These are phyloP conservation scores for Nicotiana paniculata DNA, from an alignment of 257 asterid genomes.

Conservation along the genomic window DNA sequence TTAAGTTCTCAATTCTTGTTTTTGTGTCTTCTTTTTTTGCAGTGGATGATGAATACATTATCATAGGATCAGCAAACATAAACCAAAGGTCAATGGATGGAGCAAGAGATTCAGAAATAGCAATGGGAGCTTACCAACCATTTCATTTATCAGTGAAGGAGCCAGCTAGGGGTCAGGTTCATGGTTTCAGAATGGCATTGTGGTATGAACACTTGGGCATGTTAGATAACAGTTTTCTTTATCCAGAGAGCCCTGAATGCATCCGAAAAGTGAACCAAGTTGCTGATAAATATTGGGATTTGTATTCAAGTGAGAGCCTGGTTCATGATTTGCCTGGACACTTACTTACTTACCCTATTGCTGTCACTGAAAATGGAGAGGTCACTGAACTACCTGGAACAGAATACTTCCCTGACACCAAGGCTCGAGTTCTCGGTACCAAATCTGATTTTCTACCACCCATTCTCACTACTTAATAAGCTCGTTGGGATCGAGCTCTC, in stretches of 20 bases:
- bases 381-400: conserved; percentile 11
- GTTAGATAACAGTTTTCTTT: conserved; percentile 11
- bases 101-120: conserved; percentile 5
- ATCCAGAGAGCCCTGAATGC: conserved; percentile 10
- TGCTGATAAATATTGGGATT: conserved; percentile 16
- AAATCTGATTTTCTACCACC: conserved; percentile 15
- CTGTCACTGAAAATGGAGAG: conserved; percentile 11
- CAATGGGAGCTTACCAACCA: conserved; percentile 15
- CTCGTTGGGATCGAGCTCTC: neutral
- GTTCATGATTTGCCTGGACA: conserved; percentile 12
- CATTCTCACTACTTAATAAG: neutral
- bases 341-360: conserved; percentile 12
- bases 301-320: conserved; percentile 11
- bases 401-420: conserved; percentile 12
- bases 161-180: conserved; percentile 12
- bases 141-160: neutral
- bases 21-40: neutral
- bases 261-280: conserved; percentile 10
- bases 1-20: neutral
- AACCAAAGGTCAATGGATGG: conserved; percentile 10
- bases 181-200: conserved; percentile 13
- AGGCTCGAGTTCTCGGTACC: conserved; percentile 13
- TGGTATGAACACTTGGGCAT: conserved; percentile 15
- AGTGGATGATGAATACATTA: conserved; percentile 11
- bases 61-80: conserved; percentile 2